Evolutionary conservation across 345 rosid species (phyloP).

Genomic region (Moricandia arvensis): DNA sequence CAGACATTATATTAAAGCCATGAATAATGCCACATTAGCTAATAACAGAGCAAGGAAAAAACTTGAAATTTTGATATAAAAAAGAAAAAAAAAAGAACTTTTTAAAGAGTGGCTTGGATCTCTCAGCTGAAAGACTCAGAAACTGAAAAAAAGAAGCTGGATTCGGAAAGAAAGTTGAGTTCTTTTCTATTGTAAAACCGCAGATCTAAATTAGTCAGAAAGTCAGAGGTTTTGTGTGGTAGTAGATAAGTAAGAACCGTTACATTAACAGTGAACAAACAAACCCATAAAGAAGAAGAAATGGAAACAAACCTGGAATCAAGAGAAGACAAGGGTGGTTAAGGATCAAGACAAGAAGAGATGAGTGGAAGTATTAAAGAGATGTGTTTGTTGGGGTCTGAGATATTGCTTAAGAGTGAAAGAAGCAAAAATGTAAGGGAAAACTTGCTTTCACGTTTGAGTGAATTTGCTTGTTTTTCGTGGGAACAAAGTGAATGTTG

Average conservation of each 20-base stretch:
- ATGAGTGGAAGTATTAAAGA: neutral
- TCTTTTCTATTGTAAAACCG: no score
- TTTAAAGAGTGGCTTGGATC: neutral
- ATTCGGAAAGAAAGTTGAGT: no score
- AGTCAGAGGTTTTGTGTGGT: no score
- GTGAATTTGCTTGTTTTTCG: slow-evolving; percentile 36
- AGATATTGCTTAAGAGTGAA: slow-evolving; percentile 18
- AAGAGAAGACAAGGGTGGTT: neutral
- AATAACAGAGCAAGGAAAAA: neutral
- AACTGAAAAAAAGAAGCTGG: no score
- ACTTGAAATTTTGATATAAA: no score
- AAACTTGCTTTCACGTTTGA: slow-evolving; percentile 38
- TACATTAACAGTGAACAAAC: neutral
- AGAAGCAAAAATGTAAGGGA: neutral
- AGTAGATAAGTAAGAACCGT: no score
- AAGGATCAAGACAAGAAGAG: neutral
- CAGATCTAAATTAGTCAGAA: no score
- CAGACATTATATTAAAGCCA: neutral
- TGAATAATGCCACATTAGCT: neutral
- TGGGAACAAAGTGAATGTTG: slow-evolving; percentile 25
- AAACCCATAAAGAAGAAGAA: no score
- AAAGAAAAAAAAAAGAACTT: neutral
- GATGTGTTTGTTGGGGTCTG: neutral
- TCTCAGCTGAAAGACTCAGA: no score
- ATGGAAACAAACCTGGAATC: slow-evolving; percentile 20